Conservation (phyloP, 179 eudicot genomes). For the Silene coronaria region DNA sequence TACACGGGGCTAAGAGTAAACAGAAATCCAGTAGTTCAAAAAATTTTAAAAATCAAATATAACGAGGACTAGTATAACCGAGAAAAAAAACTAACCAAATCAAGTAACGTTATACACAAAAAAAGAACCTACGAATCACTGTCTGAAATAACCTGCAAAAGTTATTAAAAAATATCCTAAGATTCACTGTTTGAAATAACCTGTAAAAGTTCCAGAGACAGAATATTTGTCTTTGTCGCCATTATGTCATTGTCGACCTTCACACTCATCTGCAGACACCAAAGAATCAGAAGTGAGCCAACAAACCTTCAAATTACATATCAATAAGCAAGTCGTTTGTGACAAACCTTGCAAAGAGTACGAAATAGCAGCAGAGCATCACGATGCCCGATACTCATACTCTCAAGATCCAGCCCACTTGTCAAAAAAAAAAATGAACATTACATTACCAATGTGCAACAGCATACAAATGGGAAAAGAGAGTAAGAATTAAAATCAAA, state of each 20-base stretch:
- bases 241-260: slow-evolving; percentile 87
- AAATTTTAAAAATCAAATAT: neutral
- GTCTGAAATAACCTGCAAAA: slow-evolving; percentile 63
- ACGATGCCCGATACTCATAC: slow-evolving; percentile 78
- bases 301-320: slow-evolving; percentile 13
- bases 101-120: neutral
- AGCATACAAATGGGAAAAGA: neutral
- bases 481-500: neutral
- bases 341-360: slow-evolving; percentile 87
- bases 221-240: slow-evolving; percentile 70
- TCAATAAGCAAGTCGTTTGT: neutral
- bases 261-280: slow-evolving; percentile 83
- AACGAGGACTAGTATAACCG: neutral
- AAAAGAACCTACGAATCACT: neutral
- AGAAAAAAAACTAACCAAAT: slow-evolving; percentile 5
- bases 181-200: slow-evolving; percentile 29
- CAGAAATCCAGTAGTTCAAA: neutral
- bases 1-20: neutral
- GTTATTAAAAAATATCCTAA: slow-evolving; percentile 28
- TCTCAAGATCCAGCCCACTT: slow-evolving; percentile 82
- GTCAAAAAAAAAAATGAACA: slow-evolving; percentile 8
- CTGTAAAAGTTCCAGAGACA: slow-evolving; percentile 96
- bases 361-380: slow-evolving; percentile 92
- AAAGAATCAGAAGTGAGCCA: slow-evolving; percentile 17
- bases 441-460: slow-evolving; percentile 8